Evolutionary conservation across 1,284 basidiomycete species (phyloP).

Genomic region (Schizopora paradoxa): DNA sequence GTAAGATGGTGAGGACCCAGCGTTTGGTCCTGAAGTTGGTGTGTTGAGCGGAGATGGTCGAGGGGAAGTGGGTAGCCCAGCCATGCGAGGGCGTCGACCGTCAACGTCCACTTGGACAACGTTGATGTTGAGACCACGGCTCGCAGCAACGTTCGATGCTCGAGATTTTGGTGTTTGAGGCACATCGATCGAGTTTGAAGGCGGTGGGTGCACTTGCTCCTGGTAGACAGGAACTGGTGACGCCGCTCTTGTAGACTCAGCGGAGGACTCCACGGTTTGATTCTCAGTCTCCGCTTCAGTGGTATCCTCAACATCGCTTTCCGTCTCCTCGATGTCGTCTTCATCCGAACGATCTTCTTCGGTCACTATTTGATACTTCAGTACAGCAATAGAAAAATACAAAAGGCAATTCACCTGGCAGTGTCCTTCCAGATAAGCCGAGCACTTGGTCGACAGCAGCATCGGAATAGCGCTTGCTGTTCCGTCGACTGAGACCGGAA

Average conservation of each 20-base stretch:
- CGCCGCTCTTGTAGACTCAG: conserved; percentile 34
- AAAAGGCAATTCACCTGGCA: conserved; percentile 45
- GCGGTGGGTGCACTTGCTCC: conserved; percentile 27
- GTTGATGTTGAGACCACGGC: conserved; percentile 60
- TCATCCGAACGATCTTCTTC: conserved; percentile 66
- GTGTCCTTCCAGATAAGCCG: conserved; percentile 61
- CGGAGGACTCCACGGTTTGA: conserved; percentile 38
- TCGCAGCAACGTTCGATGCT: conserved; percentile 58
- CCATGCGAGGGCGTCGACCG: conserved; percentile 50
- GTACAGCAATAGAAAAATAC: conserved; percentile 13
- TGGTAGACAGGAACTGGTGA: conserved; percentile 14
- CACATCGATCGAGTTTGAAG: conserved; percentile 34
- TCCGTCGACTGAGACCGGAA: conserved; percentile 46
- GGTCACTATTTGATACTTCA: conserved; percentile 32
- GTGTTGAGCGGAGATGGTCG: conserved; percentile 35
- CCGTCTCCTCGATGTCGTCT: conserved; percentile 69
- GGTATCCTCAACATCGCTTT: conserved; percentile 39
- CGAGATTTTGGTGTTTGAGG: conserved; percentile 37
- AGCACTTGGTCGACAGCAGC: conserved; percentile 73
- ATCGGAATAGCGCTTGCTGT: conserved; percentile 75
- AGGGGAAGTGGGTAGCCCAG: conserved; percentile 58
- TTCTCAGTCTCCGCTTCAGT: conserved; percentile 48
- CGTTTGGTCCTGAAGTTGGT: conserved; percentile 10
- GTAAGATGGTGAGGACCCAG: conserved; percentile 7
- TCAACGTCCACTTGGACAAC: conserved; percentile 46